A percentile compares a stretch with the other conserved stretches of the same genome.
Conservation (phyloP, 345 rosid species). For the Acer yangbiense region DNA sequence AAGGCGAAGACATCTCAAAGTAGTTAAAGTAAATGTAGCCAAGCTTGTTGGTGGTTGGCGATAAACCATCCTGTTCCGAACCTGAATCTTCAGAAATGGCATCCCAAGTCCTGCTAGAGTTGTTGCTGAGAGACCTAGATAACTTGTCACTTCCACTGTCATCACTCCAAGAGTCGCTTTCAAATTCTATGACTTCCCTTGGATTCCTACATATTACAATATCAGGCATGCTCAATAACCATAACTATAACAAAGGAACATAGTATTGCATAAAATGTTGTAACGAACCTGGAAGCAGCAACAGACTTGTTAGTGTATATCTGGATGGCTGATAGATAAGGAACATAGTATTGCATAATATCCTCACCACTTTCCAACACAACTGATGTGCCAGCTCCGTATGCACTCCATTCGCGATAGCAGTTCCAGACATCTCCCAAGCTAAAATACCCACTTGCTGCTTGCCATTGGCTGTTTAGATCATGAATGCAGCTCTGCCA, state of each 20-base stretch:
- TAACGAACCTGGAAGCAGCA: slow-evolving; percentile 46
- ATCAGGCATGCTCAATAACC: neutral
- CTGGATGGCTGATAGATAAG: slow-evolving; percentile 76
- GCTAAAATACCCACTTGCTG: slow-evolving; percentile 45
- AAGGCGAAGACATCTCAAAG: slow-evolving; percentile 64
- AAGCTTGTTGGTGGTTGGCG: slow-evolving; percentile 38
- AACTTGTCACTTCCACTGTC: slow-evolving; percentile 59
- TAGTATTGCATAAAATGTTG: neutral
- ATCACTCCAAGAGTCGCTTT: slow-evolving; percentile 68
- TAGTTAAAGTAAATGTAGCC: slow-evolving; percentile 58
- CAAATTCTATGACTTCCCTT: slow-evolving; percentile 43
- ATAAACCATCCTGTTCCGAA: slow-evolving; percentile 44
- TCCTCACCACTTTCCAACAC: slow-evolving; percentile 34
- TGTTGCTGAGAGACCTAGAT: slow-evolving; percentile 60
- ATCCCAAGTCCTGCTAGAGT: slow-evolving; percentile 69
- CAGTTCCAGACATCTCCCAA: slow-evolving; percentile 75
- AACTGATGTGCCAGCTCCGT: slow-evolving; percentile 54
- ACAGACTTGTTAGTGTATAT: slow-evolving; percentile 50
- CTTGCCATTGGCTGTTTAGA: slow-evolving; percentile 59
- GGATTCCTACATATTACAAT: slow-evolving; percentile 31
- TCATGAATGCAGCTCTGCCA: slow-evolving; percentile 48
- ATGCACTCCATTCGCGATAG: slow-evolving; percentile 77
- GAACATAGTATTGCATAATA: slow-evolving; percentile 62
- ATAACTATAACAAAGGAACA: neutral
- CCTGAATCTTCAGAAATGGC: slow-evolving; percentile 57